Base-by-base conservation (phyloP, 2,329 filamentous ascomycete genomes). In the Myriangium duriaei region DNA sequence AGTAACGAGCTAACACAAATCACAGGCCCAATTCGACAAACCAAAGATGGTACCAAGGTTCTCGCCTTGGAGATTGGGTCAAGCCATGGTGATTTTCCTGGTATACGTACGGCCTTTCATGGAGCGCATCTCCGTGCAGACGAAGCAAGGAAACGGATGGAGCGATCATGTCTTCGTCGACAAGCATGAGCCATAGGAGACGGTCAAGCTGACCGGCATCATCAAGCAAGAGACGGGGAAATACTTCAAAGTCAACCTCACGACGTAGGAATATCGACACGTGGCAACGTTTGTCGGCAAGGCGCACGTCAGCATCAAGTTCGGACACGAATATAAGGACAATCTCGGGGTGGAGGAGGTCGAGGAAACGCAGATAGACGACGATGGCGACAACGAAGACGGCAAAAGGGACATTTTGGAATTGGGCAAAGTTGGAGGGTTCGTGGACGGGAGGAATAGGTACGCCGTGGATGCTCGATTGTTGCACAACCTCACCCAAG, bases 311-410 rank as follows among this genome's bases (percentile, higher is more conserved):
- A 28, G 35, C 12, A 28, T 15, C 15, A 30, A 18, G 24, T 38
- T 38, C 24, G 35, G 13, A 10, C 21, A 31, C 10, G 35, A 15
- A n/a, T 38, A 38, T 31, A 24, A 38, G 28, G 35, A 16, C 5
- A 15, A 38, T 24, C 17, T 32, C 3, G 24, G 35, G 7, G 35
- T 30, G 11, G 28, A 17, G 9, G 34, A 38, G 26, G 35, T 30
- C 12, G 19, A 26, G 16, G 35, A 31, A 12, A 18, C 10, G n/a
- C n/a, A n/a, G n/a, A n/a, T n/a, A n/a, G n/a, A n/a, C n/a, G n/a
- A 35, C 10, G 9, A 35, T 15, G 33, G 30, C 14, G 10, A 7
- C 21, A n/a, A 28, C 4, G 33, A 34, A 13, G 32, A 35, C 21
- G 19, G 33, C 3, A 35, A 35, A n/a, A n/a, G n/a, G n/a, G n/a